phyloP scores from a whole-genome alignment of 441 rosid species.

The Erodium moschatum region DNA sequence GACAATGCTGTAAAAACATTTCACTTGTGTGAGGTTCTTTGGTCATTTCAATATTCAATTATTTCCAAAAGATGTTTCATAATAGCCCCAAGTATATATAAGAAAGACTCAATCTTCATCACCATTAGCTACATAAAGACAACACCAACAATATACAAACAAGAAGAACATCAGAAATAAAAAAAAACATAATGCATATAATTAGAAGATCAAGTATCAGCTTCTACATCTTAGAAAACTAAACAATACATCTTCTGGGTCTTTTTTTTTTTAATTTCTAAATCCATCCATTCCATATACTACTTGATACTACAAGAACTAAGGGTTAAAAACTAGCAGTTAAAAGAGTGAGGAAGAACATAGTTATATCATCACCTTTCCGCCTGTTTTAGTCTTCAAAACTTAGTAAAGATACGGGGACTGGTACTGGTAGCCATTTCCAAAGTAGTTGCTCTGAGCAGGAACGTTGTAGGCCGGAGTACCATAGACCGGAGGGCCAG shows the following conservation, averaged over 20 bases:
- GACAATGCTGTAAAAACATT: no score
- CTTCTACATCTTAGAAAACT: slow-evolving; percentile 3
- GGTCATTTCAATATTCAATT: no score
- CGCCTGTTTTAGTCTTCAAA: slow-evolving; percentile 29
- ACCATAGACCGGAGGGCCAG: slow-evolving; percentile 39
- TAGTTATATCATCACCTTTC: slow-evolving; percentile 20
- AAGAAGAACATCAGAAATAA: background rate
- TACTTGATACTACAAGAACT: background rate
- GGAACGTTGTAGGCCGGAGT: slow-evolving; percentile 60
- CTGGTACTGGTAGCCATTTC: slow-evolving; percentile 71
- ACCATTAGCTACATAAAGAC: background rate
- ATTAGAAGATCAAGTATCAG: slow-evolving; percentile 8
- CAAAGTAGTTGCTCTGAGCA: slow-evolving; percentile 74
- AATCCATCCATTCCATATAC: slow-evolving; percentile 18
- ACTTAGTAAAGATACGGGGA: slow-evolving; percentile 74
- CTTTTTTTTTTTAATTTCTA: slow-evolving; percentile 29
- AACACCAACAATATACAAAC: background rate
- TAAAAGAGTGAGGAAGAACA: slow-evolving; percentile 37
- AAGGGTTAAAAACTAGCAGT: slow-evolving; percentile 63
- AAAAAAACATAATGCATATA: background rate
- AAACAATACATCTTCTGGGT: slow-evolving; percentile 11
- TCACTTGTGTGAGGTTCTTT: no score
- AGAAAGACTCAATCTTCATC: background rate
- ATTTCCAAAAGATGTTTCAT: no score
- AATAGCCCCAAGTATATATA: no score